Percentiles rank a stretch among this genome's conserved stretches.
These are phyloP conservation scores for Blastobotrys peoriensis DNA, from an alignment of 805 yeast genomes.

Conservation along the genomic window DNA sequence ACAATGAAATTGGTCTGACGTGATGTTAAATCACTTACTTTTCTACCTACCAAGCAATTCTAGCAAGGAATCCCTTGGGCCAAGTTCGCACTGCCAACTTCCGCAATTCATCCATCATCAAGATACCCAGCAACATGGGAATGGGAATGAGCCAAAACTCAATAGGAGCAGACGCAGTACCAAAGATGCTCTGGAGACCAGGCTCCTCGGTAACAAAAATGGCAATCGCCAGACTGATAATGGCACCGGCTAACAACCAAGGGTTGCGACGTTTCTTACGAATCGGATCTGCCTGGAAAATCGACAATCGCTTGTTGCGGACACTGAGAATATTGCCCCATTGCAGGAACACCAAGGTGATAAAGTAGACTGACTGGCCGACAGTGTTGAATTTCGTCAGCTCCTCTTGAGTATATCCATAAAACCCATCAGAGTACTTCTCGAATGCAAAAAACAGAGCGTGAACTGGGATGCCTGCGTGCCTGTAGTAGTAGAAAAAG, in stretches of 20 bases:
- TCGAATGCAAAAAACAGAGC: constrained; percentile 28
- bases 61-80: constrained; percentile 37
- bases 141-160: constrained; percentile 42
- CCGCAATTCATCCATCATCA: constrained; percentile 39
- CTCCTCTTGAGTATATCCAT: constrained; percentile 18
- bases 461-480: constrained; percentile 34
- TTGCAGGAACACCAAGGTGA: constrained; percentile 43
- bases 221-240: constrained; percentile 34
- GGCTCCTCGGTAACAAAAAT: constrained; percentile 41
- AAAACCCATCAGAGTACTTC: constrained; percentile 31
- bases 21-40: too few species aligned
- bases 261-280: constrained; percentile 26
- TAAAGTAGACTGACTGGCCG: constrained; percentile 43
- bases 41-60: constrained; percentile 36
- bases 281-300: constrained; percentile 39
- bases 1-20: too few species aligned
- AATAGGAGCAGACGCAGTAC: constrained; percentile 38
- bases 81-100: constrained; percentile 33
- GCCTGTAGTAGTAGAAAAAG: constrained; percentile 33
- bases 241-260: constrained; percentile 29
- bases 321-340: constrained; percentile 40
- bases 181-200: constrained; percentile 33
- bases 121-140: constrained; percentile 39
- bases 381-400: constrained; percentile 25
- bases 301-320: constrained; percentile 38